These are phyloP conservation scores for Gremmenia infestans DNA, from an alignment of 2,329 filamentous ascomycete genomes.

Conservation along the genomic window DNA sequence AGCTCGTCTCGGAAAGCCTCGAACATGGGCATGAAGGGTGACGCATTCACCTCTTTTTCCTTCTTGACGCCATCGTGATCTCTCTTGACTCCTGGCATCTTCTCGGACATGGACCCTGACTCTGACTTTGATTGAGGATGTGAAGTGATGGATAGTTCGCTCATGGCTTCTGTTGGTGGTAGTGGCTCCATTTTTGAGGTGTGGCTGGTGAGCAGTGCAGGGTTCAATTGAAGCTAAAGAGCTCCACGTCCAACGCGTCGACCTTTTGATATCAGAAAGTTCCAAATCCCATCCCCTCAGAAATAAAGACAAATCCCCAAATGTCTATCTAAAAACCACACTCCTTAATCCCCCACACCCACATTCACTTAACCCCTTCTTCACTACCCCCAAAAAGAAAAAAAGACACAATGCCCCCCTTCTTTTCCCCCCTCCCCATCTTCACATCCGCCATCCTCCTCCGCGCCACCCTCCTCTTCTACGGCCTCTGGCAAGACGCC, in stretches of 20 bases:
- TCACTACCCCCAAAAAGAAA: not conserved
- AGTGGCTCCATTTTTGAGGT: no score
- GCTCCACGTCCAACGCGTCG: no score
- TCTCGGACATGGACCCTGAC: constrained; percentile 2
- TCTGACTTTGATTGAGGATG: no score
- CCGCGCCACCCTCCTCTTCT: constrained; percentile 70
- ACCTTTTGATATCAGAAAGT: no score
- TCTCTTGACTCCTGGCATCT: constrained; percentile 44
- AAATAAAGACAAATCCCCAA: no score
- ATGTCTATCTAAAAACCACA: no score
- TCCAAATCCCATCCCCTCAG: no score
- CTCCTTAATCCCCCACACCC: no score
- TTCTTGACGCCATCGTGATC: constrained; percentile 46
- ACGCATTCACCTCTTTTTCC: constrained; percentile 22
- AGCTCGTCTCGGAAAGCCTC: constrained; percentile 79
- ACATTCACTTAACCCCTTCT: not conserved
- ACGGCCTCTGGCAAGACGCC: constrained; percentile 89
- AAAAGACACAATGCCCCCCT: constrained; percentile 14
- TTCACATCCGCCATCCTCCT: constrained; percentile 57
- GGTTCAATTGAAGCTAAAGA: no score
- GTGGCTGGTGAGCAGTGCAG: no score
- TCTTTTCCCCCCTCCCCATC: constrained; percentile 41
- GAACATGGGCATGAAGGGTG: constrained; percentile 69
- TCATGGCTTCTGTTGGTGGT: no score
- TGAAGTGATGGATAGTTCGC: no score